Base-by-base conservation (phyloP, 305 asterid species). In the Salvia sclarea region DNA sequence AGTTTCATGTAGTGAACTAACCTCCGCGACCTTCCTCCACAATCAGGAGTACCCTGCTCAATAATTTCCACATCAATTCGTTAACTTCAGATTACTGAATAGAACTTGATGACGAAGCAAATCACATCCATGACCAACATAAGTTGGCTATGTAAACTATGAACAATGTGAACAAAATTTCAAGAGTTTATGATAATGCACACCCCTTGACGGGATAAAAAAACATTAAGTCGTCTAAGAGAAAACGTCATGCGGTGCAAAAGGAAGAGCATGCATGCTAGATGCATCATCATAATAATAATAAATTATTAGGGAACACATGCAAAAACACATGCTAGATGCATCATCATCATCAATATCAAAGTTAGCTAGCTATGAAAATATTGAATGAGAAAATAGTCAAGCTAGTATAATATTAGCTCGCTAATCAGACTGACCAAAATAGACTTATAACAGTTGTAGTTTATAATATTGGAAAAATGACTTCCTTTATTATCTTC, bases 21-120 rank as follows among this genome's bases (percentile, higher is more conserved):
- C 93, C 92, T 82, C 37, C 31, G 47, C n/a, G 64, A 20, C 33
- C 45, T 70, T 70, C 75, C 76, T 43, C 77, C 86, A 81, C 69
- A 65, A 61, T 71, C 83, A 63, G 60, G 79, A 28, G 69, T 61
- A 45, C 74, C 93, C 98, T 88, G 95, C 72, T 35, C 69, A 83
- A 65, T 50, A 76, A 55, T 37, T 62, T 62, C 75, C 41, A 73
- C 30, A 58, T 31, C 60, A 50, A 63, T 61, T 67, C 14, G 43
- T 61, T 72, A 77, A 45, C 43, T 62, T 44, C 58, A 69, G 20
- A 56, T 40, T 49, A 67, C 14, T 6, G 47, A 71, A 47, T 3
- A 62, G 45, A 55, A 53, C 2, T 14, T 64, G 28, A 65, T 31
- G 35, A 45, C 62, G 43, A 66, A 18, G 44, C 20, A 66, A 64